These are phyloP conservation scores for Phaeotremella skinneri DNA, from an alignment of 768 basidiomycete species.

Conservation along the genomic window DNA sequence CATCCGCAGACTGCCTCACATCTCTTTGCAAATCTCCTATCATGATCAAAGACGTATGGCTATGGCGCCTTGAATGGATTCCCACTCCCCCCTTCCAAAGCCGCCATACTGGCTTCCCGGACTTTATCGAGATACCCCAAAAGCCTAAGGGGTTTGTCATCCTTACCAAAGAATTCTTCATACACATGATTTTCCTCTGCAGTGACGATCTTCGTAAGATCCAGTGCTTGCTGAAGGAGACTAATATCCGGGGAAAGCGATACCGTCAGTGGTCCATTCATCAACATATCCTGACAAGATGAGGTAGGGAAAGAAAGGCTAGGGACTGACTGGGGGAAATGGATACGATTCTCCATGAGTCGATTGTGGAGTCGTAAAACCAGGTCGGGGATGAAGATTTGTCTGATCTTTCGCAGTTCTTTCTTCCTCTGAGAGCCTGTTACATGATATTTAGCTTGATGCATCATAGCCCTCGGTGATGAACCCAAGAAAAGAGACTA, in stretches of 20 bases:
- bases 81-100: constrained; percentile 56
- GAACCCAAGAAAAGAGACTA: constrained; percentile 21
- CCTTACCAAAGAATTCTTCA: constrained; percentile 67
- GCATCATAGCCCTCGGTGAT: neutral
- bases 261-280: neutral
- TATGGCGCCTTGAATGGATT: constrained; percentile 17
- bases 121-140: constrained; percentile 73
- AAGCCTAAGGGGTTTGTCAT: constrained; percentile 62
- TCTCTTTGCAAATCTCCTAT: too few species aligned
- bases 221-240: constrained; percentile 70
- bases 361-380: constrained; percentile 72
- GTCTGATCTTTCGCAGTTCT: constrained; percentile 77
- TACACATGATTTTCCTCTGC: constrained; percentile 83
- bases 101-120: constrained; percentile 66
- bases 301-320: neutral
- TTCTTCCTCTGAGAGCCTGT: constrained; percentile 60
- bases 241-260: neutral
- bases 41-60: too few species aligned
- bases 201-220: constrained; percentile 79
- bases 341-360: constrained; percentile 57
- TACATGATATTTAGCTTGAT: neutral
- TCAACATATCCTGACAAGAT: neutral
- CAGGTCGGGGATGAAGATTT: constrained; percentile 85
- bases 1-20: too few species aligned
- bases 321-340: neutral